Evolutionary conservation across 2,329 filamentous ascomycete genomes (phyloP), one percentile per base, ranked within the genome.

Genomic region (Fulvia fulva): DNA sequence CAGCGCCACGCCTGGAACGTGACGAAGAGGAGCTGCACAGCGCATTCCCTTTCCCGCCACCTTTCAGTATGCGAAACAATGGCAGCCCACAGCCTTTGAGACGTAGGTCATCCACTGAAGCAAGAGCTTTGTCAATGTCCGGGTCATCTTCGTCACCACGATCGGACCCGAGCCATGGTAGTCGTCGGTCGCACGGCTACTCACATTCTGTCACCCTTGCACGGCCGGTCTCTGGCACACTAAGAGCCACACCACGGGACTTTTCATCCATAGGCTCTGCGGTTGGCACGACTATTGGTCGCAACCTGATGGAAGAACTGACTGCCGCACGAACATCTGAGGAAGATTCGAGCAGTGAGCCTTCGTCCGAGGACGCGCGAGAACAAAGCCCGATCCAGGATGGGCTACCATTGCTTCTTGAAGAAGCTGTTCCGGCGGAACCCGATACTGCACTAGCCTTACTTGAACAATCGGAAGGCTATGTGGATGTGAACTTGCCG

Each of bases 301-400:
- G 70, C 32, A 74, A 71, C 51, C 61, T 74, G 4, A 67, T 73
- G 61, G 71, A 74, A 43, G 72, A 74, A 60, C 57, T 74, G 16
- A 62, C 61, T 11, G 64, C 68, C 19, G 63, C 63, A 9, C 61
- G 61, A 23, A 63, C 57, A 12, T 41, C 51, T 14, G 47, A 32
- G 6, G n/a, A 9, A 11, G 47, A 50, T 14, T 21, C 47, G 22
- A 21, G 47, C 12, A 50, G 47, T 50, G 47, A 50, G 47, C 23
- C 23, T 32, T 3, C n/a, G 5, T 58, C 56, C 12, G 46, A 34
- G 28, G 45, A 26, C 25, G 44, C 25, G 16, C 30, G 44, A 28
- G 21, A 50, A 51, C 46, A 26, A 16, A 16, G 32, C n/a, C 55
- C 54, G 22, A 30, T 34, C 16, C 55, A 37, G 11, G 45, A 51